phyloP scores from a whole-genome alignment of 805 yeast species.

The Candida dajiaensis region DNA sequence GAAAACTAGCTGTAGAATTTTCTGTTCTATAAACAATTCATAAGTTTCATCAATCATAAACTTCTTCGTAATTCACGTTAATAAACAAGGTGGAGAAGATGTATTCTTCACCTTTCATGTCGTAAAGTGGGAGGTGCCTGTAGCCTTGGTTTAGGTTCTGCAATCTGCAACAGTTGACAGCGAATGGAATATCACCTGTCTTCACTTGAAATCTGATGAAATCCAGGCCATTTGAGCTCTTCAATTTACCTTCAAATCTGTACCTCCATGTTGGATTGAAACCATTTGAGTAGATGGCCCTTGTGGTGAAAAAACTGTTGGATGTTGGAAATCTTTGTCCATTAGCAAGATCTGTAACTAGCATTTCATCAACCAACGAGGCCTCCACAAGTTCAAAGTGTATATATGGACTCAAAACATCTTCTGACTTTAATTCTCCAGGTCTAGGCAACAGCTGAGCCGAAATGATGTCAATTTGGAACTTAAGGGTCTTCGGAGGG shows the following conservation, averaged over 20 bases:
- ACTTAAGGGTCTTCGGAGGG: constrained; percentile 10
- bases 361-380: constrained; percentile 13
- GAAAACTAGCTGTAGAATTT: neutral
- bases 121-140: constrained; percentile 74
- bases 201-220: constrained; percentile 52
- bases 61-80: constrained; percentile 16
- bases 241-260: constrained; percentile 35
- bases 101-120: constrained; percentile 73
- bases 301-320: constrained; percentile 16
- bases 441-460: constrained; percentile 84
- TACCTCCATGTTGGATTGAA: constrained; percentile 84
- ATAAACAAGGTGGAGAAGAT: constrained; percentile 53
- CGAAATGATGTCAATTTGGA: constrained; percentile 52
- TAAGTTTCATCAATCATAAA: neutral
- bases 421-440: constrained; percentile 39
- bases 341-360: constrained; percentile 7
- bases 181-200: constrained; percentile 40
- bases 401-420: constrained; percentile 54
- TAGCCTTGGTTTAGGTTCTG: constrained; percentile 70
- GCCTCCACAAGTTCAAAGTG: constrained; percentile 55
- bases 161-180: constrained; percentile 56
- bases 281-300: constrained; percentile 57
- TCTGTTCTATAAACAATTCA: neutral
- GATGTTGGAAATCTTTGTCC: neutral
- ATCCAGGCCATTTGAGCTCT: constrained; percentile 39